Evolutionary conservation across 345 rosid genomes (phyloP).

Genomic region (Populus alba): DNA sequence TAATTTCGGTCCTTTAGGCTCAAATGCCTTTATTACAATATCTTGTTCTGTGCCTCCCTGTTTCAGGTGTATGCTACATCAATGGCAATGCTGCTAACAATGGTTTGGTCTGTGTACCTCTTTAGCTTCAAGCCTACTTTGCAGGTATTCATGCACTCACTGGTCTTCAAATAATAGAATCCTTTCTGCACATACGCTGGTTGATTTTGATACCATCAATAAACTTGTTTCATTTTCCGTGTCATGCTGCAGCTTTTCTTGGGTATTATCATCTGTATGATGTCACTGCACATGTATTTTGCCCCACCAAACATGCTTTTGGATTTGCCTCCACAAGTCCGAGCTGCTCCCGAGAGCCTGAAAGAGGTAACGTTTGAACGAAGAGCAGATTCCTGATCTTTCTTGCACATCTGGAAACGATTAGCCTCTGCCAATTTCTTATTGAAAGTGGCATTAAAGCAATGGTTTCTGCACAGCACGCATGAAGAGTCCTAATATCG

Average conservation of each 20-base stretch:
- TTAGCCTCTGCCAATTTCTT: neutral
- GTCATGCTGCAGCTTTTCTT: constrained; percentile 75
- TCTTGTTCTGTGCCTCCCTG: neutral
- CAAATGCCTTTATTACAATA: neutral
- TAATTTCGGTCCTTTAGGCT: neutral
- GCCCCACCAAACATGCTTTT: constrained; percentile 70
- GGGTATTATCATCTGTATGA: constrained; percentile 88
- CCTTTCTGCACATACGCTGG: neutral
- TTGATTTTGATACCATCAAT: neutral
- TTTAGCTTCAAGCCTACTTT: constrained; percentile 68
- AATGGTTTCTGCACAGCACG: neutral
- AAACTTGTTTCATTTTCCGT: neutral
- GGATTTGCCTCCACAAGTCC: constrained; percentile 49
- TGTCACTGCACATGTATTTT: constrained; percentile 95
- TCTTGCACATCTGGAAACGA: neutral
- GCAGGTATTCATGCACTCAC: constrained; percentile 41
- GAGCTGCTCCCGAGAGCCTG: constrained; percentile 55
- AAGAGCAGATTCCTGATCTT: constrained; percentile 53
- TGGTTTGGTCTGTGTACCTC: constrained; percentile 68
- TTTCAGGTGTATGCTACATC: constrained; percentile 78
- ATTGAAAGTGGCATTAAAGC: neutral
- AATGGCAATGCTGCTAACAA: constrained; percentile 84
- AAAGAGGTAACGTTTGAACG: constrained; percentile 52
- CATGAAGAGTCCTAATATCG: neutral
- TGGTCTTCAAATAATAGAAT: neutral